A percentile compares a stretch with the other conserved stretches of the same genome.
Conservation (phyloP, 768 basidiomycete genomes). For the Xerocomellus chrysenteron region DNA sequence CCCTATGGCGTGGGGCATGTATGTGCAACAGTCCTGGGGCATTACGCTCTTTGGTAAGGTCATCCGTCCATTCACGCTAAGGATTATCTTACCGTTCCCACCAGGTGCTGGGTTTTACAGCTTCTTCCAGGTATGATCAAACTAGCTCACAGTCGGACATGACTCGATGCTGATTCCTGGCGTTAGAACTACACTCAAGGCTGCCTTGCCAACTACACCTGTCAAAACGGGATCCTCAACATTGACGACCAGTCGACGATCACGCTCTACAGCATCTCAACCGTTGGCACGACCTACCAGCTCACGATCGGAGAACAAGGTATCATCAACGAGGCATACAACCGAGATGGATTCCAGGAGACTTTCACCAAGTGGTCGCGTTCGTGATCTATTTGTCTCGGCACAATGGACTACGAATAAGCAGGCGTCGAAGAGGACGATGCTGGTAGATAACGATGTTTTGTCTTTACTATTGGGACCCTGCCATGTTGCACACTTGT, state of each 20-base stretch:
- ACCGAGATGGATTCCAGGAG: conserved; percentile 46
- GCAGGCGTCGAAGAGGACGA: background rate
- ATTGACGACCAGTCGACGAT: conserved; percentile 43
- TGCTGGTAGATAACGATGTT: background rate
- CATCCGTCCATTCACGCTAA: background rate
- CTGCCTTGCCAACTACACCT: conserved; percentile 38
- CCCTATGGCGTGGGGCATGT: conserved; percentile 43
- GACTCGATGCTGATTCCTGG: conserved; percentile 1
- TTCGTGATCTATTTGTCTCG: conserved; percentile 13
- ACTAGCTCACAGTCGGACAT: no score
- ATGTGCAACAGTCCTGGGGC: conserved; percentile 40
- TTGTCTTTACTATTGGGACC: background rate
- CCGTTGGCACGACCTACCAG: conserved; percentile 44
- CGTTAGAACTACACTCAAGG: conserved; percentile 39
- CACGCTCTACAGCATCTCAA: conserved; percentile 47
- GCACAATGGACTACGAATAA: background rate
- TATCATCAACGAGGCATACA: conserved; percentile 37
- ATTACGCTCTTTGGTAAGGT: conserved; percentile 45
- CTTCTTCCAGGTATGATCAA: conserved; percentile 44
- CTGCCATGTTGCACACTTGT: background rate
- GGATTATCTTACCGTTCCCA: background rate
- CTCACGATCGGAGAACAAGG: conserved; percentile 37
- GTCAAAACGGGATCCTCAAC: conserved; percentile 44
- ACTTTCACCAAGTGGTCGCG: conserved; percentile 39
- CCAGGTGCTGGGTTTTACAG: conserved; percentile 51